Conservation (phyloP, 2,329 filamentous ascomycete genomes). For the Fusarium subglutinans region DNA sequence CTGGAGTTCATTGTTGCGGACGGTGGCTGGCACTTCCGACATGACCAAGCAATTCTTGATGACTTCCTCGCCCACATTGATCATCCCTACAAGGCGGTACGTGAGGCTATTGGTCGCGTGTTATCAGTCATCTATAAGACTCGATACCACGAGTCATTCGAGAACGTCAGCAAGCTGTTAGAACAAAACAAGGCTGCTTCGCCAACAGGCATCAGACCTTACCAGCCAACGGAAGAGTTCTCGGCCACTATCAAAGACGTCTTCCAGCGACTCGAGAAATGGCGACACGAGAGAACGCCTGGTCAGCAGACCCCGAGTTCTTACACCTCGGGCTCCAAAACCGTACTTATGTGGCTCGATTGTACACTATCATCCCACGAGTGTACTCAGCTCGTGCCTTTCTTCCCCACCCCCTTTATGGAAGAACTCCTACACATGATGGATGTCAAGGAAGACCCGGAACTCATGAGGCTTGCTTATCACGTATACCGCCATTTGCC, state of each 20-base stretch:
- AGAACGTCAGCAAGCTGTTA: constrained; percentile 78
- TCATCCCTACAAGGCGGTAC: constrained; percentile 96
- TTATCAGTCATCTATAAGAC: constrained; percentile 90
- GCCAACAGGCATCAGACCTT: constrained; percentile 85
- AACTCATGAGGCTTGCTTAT: constrained; percentile 92
- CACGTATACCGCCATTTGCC: constrained; percentile 96
- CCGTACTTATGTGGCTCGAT: constrained; percentile 94
- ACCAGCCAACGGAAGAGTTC: constrained; percentile 80
- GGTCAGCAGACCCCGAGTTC: constrained; percentile 93
- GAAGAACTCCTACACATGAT: constrained; percentile 98
- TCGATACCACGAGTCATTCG: constrained; percentile 92
- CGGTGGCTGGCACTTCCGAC: constrained; percentile 94
- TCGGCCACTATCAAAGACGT: constrained; percentile 75
- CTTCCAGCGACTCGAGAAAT: constrained; percentile 82
- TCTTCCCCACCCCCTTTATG: constrained; percentile 90
- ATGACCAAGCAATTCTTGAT: constrained; percentile 85
- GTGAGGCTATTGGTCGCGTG: constrained; percentile 91
- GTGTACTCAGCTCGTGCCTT: constrained; percentile 87
- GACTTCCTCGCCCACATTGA: constrained; percentile 93
- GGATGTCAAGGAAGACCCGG: constrained; percentile 98
- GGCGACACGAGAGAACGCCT: constrained; percentile 84
- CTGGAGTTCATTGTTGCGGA: constrained; percentile 89
- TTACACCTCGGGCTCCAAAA: constrained; percentile 97
- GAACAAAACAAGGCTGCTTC: constrained; percentile 81
- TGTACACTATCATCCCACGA: constrained; percentile 90